Evolutionary conservation across 306 rosid genomes (phyloP).

Genomic region (Prunus davidiana): DNA sequence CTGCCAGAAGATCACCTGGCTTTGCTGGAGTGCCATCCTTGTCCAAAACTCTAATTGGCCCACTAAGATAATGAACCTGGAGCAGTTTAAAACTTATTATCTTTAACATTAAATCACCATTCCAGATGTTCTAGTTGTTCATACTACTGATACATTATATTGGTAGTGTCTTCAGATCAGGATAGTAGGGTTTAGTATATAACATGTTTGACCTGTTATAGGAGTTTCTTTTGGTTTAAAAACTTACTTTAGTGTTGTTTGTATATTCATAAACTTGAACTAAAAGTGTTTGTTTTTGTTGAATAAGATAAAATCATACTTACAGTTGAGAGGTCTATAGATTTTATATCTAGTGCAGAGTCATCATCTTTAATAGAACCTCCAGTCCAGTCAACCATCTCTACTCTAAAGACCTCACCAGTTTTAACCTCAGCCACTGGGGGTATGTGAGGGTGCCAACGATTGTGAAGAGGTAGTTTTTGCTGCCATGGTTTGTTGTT

Average conservation of each 20-base stretch:
- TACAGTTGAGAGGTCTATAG: conserved; percentile 61
- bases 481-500: conserved; percentile 75
- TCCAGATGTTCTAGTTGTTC: neutral
- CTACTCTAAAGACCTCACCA: conserved; percentile 60
- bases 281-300: neutral
- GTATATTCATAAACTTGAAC: neutral
- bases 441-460: conserved; percentile 82
- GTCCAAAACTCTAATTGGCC: conserved; percentile 72
- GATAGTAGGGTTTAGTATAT: neutral
- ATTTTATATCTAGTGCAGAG: conserved; percentile 64
- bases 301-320: conserved; percentile 30
- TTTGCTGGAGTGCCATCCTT: conserved; percentile 69
- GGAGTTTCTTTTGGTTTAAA: neutral
- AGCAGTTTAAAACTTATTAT: neutral
- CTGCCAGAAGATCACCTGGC: conserved; percentile 85
- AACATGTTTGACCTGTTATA: neutral
- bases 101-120: neutral
- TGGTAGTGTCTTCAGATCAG: neutral
- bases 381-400: conserved; percentile 86
- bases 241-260: neutral
- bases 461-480: conserved; percentile 70
- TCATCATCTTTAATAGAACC: conserved; percentile 61
- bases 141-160: neutral
- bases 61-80: conserved; percentile 82
- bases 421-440: conserved; percentile 45